These are phyloP conservation scores for Sonneratia alba DNA, from an alignment of 345 rosid species.

Conservation along the genomic window DNA sequence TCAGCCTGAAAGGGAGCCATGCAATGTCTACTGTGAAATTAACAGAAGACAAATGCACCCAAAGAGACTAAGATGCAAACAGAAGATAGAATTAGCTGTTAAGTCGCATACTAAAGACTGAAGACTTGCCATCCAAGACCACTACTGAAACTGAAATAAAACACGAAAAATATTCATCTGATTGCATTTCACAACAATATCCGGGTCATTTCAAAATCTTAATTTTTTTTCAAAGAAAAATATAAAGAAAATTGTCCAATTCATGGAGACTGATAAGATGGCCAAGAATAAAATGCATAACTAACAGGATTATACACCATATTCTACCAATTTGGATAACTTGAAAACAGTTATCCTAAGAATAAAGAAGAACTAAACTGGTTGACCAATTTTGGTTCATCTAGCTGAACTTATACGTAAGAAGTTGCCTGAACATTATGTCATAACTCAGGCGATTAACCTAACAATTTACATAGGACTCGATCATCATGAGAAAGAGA, in stretches of 20 bases:
- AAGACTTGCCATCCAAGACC: neutral
- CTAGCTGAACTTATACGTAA: neutral
- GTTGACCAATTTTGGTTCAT: neutral
- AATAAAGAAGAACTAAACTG: too few species aligned
- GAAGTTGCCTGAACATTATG: neutral
- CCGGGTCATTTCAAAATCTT: neutral
- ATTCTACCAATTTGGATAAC: too few species aligned
- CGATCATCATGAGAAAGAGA: neutral
- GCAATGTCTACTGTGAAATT: neutral
- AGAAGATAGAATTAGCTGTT: neutral
- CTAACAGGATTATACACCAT: too few species aligned
- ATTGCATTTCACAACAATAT: neutral
- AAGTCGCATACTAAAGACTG: neutral
- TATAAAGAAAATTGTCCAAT: too few species aligned
- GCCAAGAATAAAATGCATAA: too few species aligned
- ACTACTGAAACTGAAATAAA: neutral
- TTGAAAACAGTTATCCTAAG: too few species aligned
- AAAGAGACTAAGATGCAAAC: neutral
- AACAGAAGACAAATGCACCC: neutral
- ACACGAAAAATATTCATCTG: neutral
- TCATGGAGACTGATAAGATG: too few species aligned
- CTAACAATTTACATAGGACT: neutral
- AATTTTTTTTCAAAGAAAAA: too few species aligned
- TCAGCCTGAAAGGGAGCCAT: neutral
- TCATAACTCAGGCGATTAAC: neutral